Evolutionary conservation across 768 basidiomycete genomes (phyloP).

Genomic region (Roridomyces roridus): DNA sequence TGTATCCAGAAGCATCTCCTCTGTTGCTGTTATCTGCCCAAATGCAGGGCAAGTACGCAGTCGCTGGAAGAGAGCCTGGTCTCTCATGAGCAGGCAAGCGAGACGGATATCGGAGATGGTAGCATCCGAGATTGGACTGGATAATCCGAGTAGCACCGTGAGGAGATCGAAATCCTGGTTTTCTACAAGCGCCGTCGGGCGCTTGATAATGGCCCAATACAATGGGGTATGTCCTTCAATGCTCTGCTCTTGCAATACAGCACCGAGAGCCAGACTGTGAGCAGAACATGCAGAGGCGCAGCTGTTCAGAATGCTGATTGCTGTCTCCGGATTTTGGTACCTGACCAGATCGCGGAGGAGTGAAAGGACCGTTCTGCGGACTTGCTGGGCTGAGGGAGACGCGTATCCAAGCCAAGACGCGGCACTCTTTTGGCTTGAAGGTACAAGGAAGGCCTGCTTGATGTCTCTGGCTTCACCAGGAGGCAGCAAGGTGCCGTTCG

Average conservation of each 20-base stretch:
- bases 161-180: conserved; percentile 7
- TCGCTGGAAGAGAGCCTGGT: conserved; percentile 66
- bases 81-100: conserved; percentile 69
- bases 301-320: conserved; percentile 43
- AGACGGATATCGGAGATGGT: conserved; percentile 67
- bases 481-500: no score
- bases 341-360: conserved; percentile 48
- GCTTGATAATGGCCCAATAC: conserved; percentile 51
- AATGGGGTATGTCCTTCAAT: conserved; percentile 55
- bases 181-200: conserved; percentile 7
- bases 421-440: no score
- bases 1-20: conserved; percentile 57
- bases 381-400: conserved; percentile 34
- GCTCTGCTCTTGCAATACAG: conserved; percentile 50
- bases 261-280: conserved; percentile 44
- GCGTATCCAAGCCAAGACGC: conserved; percentile 21
- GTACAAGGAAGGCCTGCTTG: no score
- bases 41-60: conserved; percentile 58
- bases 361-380: conserved; percentile 42
- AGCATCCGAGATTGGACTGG: conserved; percentile 56
- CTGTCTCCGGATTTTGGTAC: conserved; percentile 13
- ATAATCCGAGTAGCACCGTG: conserved; percentile 27
- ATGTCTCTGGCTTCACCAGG: no score
- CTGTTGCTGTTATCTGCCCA: conserved; percentile 55
- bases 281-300: conserved; percentile 52